A percentile compares a stretch with the other conserved stretches of the same genome.
Conservation (phyloP, 805 yeast species). For the Yamadazyma scolyti region DNA sequence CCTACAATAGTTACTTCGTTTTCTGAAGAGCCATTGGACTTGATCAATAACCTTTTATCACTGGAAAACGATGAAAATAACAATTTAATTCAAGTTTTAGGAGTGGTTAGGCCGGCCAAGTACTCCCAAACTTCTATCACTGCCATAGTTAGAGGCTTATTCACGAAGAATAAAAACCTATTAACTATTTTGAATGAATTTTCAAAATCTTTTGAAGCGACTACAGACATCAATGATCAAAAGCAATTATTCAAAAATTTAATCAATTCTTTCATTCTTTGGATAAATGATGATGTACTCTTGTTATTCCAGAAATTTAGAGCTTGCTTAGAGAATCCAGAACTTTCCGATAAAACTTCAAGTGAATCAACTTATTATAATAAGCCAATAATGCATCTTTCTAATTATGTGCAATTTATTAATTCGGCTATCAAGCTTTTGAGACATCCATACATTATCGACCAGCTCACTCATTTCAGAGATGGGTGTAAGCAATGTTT, state of each 20-base stretch:
- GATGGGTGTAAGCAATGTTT: constrained; percentile 15
- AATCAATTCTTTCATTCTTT: constrained; percentile 34
- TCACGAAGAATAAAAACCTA: constrained; percentile 29
- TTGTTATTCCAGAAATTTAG: constrained; percentile 30
- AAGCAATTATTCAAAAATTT: constrained; percentile 30
- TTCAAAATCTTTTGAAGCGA: constrained; percentile 2
- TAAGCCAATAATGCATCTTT: constrained; percentile 30
- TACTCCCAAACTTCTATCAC: constrained; percentile 21
- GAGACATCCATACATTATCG: constrained; percentile 38
- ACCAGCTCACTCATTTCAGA: constrained; percentile 19
- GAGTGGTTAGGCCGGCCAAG: constrained; percentile 27
- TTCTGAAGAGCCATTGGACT: constrained; percentile 8
- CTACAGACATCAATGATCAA: constrained; percentile 14
- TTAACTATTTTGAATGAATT: constrained; percentile 7
- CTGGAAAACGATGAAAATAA: constrained; percentile 30
- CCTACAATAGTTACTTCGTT: constrained; percentile 5
- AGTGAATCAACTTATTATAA: constrained; percentile 17
- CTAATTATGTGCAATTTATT: constrained; percentile 26
- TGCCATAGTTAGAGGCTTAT: constrained; percentile 35
- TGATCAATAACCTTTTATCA: constrained; percentile 14
- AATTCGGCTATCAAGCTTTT: constrained; percentile 16
- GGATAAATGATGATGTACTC: constrained; percentile 35
- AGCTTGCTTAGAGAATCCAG: constrained; percentile 9
- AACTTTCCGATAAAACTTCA: constrained; percentile 9
- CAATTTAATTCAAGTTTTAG: constrained; percentile 32